Base-by-base conservation (phyloP, 1,284 basidiomycete genomes). In the Irpex rosettiformis region DNA sequence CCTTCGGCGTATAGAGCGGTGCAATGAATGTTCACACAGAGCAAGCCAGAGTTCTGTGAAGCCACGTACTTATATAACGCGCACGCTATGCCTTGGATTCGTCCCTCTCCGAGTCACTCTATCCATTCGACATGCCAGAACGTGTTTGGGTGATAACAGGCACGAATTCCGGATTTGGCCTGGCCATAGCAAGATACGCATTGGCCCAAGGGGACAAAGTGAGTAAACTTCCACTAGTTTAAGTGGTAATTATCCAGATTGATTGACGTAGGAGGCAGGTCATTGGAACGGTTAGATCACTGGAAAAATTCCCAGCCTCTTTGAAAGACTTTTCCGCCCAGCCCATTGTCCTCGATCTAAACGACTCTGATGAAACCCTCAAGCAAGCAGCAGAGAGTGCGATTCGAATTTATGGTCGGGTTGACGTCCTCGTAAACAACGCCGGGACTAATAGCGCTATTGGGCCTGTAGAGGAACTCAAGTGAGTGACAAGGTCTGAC, bases 61-160 rank as follows among this genome's bases (percentile, higher is more conserved):
- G n/a, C n/a, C n/a, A n/a, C n/a, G n/a, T n/a, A n/a, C n/a, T n/a
- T n/a, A n/a, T n/a, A n/a, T n/a, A n/a, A n/a, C n/a, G n/a, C n/a
- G n/a, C n/a, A n/a, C n/a, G n/a, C n/a, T n/a, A n/a, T n/a, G n/a
- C n/a, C n/a, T n/a, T n/a, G n/a, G n/a, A n/a, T n/a, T n/a, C n/a
- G n/a, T n/a, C n/a, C n/a, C n/a, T n/a, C n/a, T n/a, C n/a, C n/a
- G n/a, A n/a, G n/a, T n/a, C n/a, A n/a, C n/a, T n/a, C n/a, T n/a
- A n/a, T n/a, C n/a, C 33, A 40, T 40, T 49, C 22, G n/a, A 45
- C 22, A 58, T 54, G 54, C 3, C 29, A 13, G 21, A 25, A 21
- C 55, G 59, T 16, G 60, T 70, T 29, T 71, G 69, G 71, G 63
- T 72, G 10, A 67, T 71, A 47, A 70, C 70, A 33, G 71, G 71